These are phyloP conservation scores for Termitomyces sp. DNA, from an alignment of 768 basidiomycete genomes.

Conservation along the genomic window DNA sequence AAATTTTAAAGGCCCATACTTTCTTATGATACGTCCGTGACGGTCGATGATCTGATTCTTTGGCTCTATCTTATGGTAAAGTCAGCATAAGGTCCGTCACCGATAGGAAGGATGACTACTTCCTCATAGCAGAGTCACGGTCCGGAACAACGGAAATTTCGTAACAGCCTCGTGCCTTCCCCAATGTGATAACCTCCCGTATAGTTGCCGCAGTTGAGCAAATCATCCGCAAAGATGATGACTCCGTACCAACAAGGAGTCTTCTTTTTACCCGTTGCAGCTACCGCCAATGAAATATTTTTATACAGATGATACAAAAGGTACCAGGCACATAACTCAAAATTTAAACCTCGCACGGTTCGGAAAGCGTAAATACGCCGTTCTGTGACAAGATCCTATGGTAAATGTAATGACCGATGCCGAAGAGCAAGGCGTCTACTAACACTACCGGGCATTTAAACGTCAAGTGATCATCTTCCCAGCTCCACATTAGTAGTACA, in stretches of 20 bases:
- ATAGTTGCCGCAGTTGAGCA: neutral
- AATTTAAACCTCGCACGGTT: neutral
- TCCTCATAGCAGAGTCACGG: neutral
- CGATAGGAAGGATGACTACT: neutral
- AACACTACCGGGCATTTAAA: neutral
- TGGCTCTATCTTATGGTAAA: neutral
- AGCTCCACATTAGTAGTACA: neutral
- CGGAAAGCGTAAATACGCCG: neutral
- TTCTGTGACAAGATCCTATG: neutral
- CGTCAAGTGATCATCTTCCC: neutral
- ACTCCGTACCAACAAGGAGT: neutral
- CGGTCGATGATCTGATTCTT: neutral
- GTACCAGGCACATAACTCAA: slow-evolving; percentile 2
- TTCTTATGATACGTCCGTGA: neutral
- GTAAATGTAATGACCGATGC: slow-evolving; percentile 3
- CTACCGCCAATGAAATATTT: neutral
- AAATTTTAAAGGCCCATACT: neutral
- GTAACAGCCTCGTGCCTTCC: neutral
- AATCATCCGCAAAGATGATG: neutral
- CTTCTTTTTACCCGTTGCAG: neutral
- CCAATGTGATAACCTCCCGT: neutral
- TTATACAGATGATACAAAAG: neutral
- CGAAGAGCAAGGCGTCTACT: neutral
- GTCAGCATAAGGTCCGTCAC: neutral
- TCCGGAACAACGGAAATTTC: neutral